Conservation (phyloP, 768 basidiomycete species). For the Tulasnella sp. region DNA sequence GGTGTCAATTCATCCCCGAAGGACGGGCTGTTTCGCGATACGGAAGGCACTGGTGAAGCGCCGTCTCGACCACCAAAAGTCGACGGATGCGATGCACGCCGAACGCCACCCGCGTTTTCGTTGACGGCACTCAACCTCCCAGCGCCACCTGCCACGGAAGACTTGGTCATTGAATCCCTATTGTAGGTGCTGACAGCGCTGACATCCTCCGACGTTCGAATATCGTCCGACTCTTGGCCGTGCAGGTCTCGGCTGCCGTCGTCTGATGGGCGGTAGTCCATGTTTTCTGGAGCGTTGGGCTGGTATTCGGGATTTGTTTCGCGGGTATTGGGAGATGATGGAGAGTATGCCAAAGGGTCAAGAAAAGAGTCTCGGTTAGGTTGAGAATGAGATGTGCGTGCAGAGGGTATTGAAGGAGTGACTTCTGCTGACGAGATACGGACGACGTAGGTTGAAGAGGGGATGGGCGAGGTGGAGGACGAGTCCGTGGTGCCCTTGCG, state of each 20-base stretch:
- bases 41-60: conserved; percentile 2
- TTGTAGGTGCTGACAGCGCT: conserved; percentile 9
- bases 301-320: background rate
- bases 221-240: background rate
- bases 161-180: conserved; percentile 10
- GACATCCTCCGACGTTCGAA: conserved; percentile 12
- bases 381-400: background rate
- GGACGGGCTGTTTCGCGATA: conserved; percentile 3
- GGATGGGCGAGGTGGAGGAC: background rate
- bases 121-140: conserved; percentile 8
- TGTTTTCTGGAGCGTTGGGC: background rate
- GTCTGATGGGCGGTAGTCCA: background rate
- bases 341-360: background rate
- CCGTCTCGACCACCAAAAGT: conserved; percentile 8
- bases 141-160: conserved; percentile 6
- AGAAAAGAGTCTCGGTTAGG: conserved; percentile 8
- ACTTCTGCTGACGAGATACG: background rate
- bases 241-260: background rate
- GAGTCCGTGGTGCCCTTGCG: background rate
- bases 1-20: background rate
- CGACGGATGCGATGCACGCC: conserved; percentile 11
- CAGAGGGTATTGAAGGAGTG: conserved; percentile 16
- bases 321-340: background rate
- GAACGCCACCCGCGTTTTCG: conserved; percentile 1
- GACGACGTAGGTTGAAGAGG: conserved; percentile 13